Base-by-base conservation (phyloP, 208 protist species). In the Entamoeba histolytica region DNA sequence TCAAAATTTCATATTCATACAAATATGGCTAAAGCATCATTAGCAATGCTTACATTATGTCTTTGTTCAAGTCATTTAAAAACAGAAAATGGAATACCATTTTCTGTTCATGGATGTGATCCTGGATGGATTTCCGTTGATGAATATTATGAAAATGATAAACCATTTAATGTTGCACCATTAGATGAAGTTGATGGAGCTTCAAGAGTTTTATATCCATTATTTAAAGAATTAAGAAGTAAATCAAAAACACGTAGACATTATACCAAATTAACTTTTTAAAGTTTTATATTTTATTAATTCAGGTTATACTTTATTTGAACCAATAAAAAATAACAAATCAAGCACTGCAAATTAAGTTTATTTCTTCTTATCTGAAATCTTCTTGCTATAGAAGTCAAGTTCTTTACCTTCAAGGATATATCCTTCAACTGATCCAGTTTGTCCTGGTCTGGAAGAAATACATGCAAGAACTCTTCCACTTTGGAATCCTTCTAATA, bases 361-460 rank as follows among this genome's bases (percentile, higher is more conserved):
- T 93, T 91, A 92, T 57, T 94, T 94, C 49, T 55, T 61, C 23
- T 78, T 78, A 8, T 78, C 19, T 19, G 31, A 4, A 23, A 94
- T 99, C 97, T 99, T 99, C 96, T 98, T 98, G 93, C 97, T 96
- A 97, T 99, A 99, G 98, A 99, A 99, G 94, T 98, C 97, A 50
- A 99, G 97, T 96, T 99, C 99, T 49, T 98, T 97, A 94, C 98
- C 99, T 96, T 99, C 99, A 49, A 99, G 97, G 95, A 99, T 96
- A 95, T 98, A 98, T 94, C 99, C 99, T 95, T 99, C 98, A 95
- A 96, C 96, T 93, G 97, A 96, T 93, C 98, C 99, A 94, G 96
- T 97, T 97, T 99, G 99, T 91, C 99, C 99, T 31, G 99, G 99
- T 95, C 99, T 97, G 94, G 98, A 99, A 49, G 98, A 97, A 94